phyloP scores from a whole-genome alignment of 2,329 filamentous ascomycete genomes.

The Xylaria sp. region DNA sequence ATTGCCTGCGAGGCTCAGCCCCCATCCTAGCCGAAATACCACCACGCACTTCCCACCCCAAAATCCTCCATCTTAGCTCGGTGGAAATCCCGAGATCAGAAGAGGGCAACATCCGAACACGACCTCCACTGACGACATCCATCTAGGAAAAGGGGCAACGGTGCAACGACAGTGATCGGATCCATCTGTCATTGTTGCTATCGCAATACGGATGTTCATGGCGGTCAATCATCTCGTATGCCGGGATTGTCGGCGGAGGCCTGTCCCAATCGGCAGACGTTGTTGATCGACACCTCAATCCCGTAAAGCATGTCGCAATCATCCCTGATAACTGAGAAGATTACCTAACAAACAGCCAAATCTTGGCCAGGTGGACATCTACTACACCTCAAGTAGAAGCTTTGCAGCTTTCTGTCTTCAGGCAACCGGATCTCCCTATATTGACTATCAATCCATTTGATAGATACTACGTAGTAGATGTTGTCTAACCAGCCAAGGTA shows the following conservation, averaged over 20 bases:
- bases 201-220: constrained; percentile 9
- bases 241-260: neutral
- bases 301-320: constrained; percentile 20
- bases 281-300: constrained; percentile 6
- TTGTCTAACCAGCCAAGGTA: no score
- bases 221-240: constrained; percentile 7
- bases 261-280: neutral
- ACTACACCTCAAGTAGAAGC: neutral
- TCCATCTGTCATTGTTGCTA: constrained; percentile 2
- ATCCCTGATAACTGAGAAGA: constrained; percentile 18
- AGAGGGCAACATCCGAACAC: constrained; percentile 27
- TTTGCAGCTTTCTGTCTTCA: constrained; percentile 4
- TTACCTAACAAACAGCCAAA: constrained; percentile 15
- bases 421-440: constrained; percentile 9
- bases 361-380: neutral
- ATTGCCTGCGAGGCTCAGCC: constrained; percentile 22
- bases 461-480: no score
- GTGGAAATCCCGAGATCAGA: constrained; percentile 30
- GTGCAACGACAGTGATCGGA: constrained; percentile 17
- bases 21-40: constrained; percentile 22
- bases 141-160: constrained; percentile 14
- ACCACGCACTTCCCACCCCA: constrained; percentile 16
- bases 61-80: constrained; percentile 17
- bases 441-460: constrained; percentile 10
- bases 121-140: constrained; percentile 25